Base-by-base conservation (phyloP, 306 rosid genomes). In the Cucumis melo region DNA sequence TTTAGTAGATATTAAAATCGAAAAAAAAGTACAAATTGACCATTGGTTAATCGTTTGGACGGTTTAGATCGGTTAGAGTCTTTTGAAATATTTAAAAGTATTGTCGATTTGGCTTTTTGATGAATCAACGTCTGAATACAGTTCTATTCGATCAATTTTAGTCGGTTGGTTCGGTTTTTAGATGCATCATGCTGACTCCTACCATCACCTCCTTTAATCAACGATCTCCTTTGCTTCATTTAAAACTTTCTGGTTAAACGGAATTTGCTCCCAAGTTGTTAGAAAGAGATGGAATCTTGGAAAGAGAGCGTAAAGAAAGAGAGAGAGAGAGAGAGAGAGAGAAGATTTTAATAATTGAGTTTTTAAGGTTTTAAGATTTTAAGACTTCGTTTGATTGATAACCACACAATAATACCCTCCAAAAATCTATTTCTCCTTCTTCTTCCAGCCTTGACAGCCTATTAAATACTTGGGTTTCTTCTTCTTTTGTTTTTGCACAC, bases 391-490 rank as follows among this genome's bases (percentile, higher is more conserved):
- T 79, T 84, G 78, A 82, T 71, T 84, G 76, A 82, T 71, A 83
- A 80, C 94, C 89, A 78, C 84, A 87, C 90, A 81, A 71, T 42
- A 51, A 55, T 9, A 54, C 63, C 81, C 23, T 41, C 83, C 62
- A 60, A 60, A 83, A 77, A 42, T 72, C 71, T 78, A 20, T 71
- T 78, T 32, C 70, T 16, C 2, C 29, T 17, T 0, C 24, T 34
- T 16, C 16, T 54, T 17, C 23, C 2, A 80, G 81, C 78, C 77
- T 58, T 73, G 58, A 66, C 87, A 86, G 82, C 78, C 86, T 89
- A 83, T 86, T 79, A 78, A 74, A 81, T 80, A 65, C 81, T 44
- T 15, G 77, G 70, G 58, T 38, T 16, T 46, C 32, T 78, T 39
- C 56, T 63, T 84, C 61, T 70, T 48, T 75, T 29, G 81, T 78